Conservation (phyloP, 1,139 yeast species). For the Ashbya aceris region DNA sequence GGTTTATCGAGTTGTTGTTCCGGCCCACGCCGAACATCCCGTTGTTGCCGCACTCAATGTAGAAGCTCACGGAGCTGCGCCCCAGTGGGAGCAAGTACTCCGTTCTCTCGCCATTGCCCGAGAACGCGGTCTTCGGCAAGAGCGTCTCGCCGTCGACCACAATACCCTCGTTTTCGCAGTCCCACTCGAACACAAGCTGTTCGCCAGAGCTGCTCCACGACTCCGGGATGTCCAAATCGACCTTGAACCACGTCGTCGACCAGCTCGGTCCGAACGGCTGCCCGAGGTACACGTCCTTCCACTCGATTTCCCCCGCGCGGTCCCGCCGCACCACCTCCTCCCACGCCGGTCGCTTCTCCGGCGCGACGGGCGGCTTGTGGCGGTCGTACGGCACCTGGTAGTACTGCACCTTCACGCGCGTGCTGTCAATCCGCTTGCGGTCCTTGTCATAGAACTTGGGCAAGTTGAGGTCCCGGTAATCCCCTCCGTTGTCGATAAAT, state of each 20-base stretch:
- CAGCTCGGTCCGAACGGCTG: conserved; percentile 89
- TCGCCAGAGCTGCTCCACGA: conserved; percentile 43
- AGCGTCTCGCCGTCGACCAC: conserved; percentile 51
- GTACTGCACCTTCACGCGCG: conserved; percentile 27
- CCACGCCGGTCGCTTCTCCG: conserved; percentile 59
- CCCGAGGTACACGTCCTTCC: conserved; percentile 51
- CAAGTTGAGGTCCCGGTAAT: conserved; percentile 57
- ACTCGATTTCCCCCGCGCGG: conserved; percentile 29
- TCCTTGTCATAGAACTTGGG: conserved; percentile 73
- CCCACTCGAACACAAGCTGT: conserved; percentile 71
- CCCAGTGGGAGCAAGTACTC: conserved; percentile 58
- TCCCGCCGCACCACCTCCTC: conserved; percentile 46
- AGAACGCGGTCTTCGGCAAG: conserved; percentile 74
- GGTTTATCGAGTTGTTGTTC: conserved; percentile 47
- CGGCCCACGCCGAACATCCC: conserved; percentile 86
- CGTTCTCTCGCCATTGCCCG: conserved; percentile 75
- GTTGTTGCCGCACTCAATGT: conserved; percentile 85
- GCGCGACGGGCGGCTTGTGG: conserved; percentile 27
- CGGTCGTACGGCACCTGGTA: conserved; percentile 26
- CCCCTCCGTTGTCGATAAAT: conserved; percentile 64
- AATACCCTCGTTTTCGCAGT: conserved; percentile 77
- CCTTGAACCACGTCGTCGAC: conserved; percentile 92
- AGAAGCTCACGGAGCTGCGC: conserved; percentile 38
- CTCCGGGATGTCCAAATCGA: conserved; percentile 52
- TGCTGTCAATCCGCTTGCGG: conserved; percentile 32